Base-by-base conservation (phyloP, 1,284 basidiomycete species). In the Sanguinoderma infundibulare region DNA sequence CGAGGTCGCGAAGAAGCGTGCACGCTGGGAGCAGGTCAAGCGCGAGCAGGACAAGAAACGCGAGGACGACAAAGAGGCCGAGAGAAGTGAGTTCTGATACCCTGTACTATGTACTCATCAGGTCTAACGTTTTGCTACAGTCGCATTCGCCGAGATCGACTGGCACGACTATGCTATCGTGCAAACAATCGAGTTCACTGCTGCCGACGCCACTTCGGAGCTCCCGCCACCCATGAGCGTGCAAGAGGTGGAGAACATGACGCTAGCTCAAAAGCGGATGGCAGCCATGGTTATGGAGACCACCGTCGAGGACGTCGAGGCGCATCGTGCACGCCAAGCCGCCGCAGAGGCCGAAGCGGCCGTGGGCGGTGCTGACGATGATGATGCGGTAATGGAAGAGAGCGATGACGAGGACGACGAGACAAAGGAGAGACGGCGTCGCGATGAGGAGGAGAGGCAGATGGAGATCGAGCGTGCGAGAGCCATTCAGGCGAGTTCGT, bases 91-190 rank as follows among this genome's bases (percentile, higher is more conserved):
- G 91, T 84, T 59, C 12, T 22, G 35, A 20, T 55, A 39, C n/a
- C 59, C 64, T 42, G 55, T 61, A 6, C 12, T 39, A 20, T 51
- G n/a, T 40, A 46, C 35, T 59, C 20, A 15, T 44, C 12, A 22
- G 3, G 24, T 68, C 60, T 40, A 55, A 62, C 59, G 56, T 47
- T 44, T 58, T 35, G 55, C 59, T 65, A 3, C 64, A 94, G 92
- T 87, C 74, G 95, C 95, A 9, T 96, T 98, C 73, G 93, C 95
- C 51, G 94, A 96, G 73, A 98, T 99, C 72, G 98, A 99, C 74
- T 99, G 98, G 98, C 95, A 99, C 72, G 98, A 99, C 77, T 99
- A 98, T 79, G 95, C 96, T 55, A 95, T 98, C 62, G 98, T 98
- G 17, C 95, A 98, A 73, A 99, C 97, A 22, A 98, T 99, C 69